Conservation (phyloP, 2,329 filamentous ascomycete species). For the Alternaria sp. region DNA sequence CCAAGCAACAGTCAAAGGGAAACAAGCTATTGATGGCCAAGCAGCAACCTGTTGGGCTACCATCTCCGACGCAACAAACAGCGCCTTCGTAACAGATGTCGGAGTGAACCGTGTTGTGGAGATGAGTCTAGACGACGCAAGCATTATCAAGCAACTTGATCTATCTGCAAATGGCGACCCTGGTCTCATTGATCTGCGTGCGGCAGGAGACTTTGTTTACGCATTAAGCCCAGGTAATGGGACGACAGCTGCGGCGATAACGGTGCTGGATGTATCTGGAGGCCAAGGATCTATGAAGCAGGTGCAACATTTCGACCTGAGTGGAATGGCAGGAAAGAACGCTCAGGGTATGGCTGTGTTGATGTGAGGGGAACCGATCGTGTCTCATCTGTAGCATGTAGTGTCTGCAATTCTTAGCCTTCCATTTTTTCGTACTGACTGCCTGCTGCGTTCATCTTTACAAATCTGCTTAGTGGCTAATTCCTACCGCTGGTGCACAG, state of each 20-base stretch:
- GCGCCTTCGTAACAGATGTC: slow-evolving; percentile 67
- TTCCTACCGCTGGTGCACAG: background rate
- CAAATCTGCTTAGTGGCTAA: background rate
- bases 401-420: background rate
- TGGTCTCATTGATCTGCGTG: slow-evolving; percentile 64
- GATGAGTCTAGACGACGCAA: slow-evolving; percentile 61
- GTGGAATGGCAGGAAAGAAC: slow-evolving; percentile 32
- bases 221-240: slow-evolving; percentile 64
- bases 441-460: background rate
- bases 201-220: slow-evolving; percentile 65
- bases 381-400: background rate
- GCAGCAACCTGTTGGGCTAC: slow-evolving; percentile 67
- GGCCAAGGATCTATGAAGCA: slow-evolving; percentile 34
- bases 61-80: slow-evolving; percentile 58
- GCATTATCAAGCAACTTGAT: slow-evolving; percentile 53
- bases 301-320: slow-evolving; percentile 51
- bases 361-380: slow-evolving; percentile 12
- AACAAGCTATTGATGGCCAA: slow-evolving; percentile 59
- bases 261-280: slow-evolving; percentile 51
- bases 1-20: slow-evolving; percentile 47
- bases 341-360: slow-evolving; percentile 50
- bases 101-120: slow-evolving; percentile 63
- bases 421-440: background rate
- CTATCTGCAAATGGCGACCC: slow-evolving; percentile 53
- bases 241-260: slow-evolving; percentile 44